Base-by-base conservation (phyloP, 176 grass and related monocot species). In the Oryza coarctata region DNA sequence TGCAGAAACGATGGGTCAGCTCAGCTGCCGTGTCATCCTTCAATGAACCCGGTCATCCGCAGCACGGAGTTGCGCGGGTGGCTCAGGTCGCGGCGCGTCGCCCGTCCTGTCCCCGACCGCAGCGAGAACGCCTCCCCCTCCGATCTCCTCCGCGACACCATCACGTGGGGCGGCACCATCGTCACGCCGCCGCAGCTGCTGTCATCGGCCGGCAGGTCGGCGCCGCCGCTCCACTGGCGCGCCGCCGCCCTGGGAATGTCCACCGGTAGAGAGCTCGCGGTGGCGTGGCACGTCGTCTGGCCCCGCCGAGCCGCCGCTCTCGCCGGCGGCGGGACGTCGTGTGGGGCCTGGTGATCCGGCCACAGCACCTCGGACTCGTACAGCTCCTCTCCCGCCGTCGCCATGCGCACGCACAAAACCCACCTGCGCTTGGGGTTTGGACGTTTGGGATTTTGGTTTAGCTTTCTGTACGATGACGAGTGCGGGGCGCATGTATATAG, bases 21-120 rank as follows among this genome's bases (percentile, higher is more conserved):
- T 7, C 17, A 67, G 60, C 43, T 7, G 20, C 55, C 80, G 66
- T 6, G 74, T 87, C 85, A 97, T 74, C 87, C 89, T 88, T 97
- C 91, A 52, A 90, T 88, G 85, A 92, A 97, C 2, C 94, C 89
- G 75, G 91, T 97, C 89, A 97, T 92, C 5, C 87, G 86, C 65
- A 91, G 81, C 70, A 97, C 91, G 63, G 83, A 83, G 79, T 88
- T 50, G 43, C 94, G 82, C 47, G 90, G 79, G 63, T 88, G 76
- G 69, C 85, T 85, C 63, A 92, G 89, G 68, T 97, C 94, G n/a
- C 94, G 87, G 38, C 87, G 87, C 55, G 87, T 87, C 71, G 87
- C 89, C 71, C 87, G 67, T 22, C 89, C 92, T 20, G 89, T 85
- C 10, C 91, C 94, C 14, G 81, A 84, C 70, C 83, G 93, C 68